phyloP scores from a whole-genome alignment of 73 alveolate genomes.

The Paraurostyla sp. region DNA sequence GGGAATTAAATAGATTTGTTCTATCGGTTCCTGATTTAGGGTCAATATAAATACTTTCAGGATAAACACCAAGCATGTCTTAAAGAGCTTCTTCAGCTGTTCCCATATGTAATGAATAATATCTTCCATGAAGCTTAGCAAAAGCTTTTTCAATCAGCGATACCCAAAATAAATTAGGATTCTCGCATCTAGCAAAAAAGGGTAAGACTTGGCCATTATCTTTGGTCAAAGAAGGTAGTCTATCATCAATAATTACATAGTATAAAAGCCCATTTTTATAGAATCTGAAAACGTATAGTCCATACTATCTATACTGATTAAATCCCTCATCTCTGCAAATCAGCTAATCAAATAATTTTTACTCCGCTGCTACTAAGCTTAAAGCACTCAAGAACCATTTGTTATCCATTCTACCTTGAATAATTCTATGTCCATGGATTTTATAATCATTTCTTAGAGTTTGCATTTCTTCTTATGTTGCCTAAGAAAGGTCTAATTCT shows the following conservation, averaged over 20 bases:
- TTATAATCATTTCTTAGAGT: slow-evolving; percentile 19
- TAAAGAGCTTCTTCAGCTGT: slow-evolving; percentile 82
- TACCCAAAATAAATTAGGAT: slow-evolving; percentile 89
- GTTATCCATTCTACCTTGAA: slow-evolving; percentile 61
- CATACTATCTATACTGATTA: slow-evolving; percentile 76
- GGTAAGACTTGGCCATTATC: slow-evolving; percentile 66
- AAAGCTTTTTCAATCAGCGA: slow-evolving; percentile 88
- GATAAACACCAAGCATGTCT: slow-evolving; percentile 78
- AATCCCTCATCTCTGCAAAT: slow-evolving; percentile 56
- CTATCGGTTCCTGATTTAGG: slow-evolving; percentile 38
- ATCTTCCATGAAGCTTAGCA: slow-evolving; percentile 87
- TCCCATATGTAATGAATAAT: slow-evolving; percentile 81
- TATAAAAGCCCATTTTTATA: slow-evolving; percentile 73
- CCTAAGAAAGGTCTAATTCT: slow-evolving; percentile 18
- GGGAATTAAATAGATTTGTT: slow-evolving; percentile 20
- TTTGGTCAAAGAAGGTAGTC: slow-evolving; percentile 73
- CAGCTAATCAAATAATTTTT: slow-evolving; percentile 36
- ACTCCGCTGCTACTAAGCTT: slow-evolving; percentile 53
- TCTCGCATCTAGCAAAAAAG: slow-evolving; percentile 81
- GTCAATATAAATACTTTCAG: slow-evolving; percentile 62
- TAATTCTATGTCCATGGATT: slow-evolving; percentile 52
- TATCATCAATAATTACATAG: slow-evolving; percentile 87
- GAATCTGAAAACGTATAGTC: slow-evolving; percentile 84
- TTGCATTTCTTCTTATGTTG: slow-evolving; percentile 25
- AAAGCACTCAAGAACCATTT: slow-evolving; percentile 72